phyloP scores from a whole-genome alignment of 2,329 filamentous ascomycete species.

The Penicillium sp. region DNA sequence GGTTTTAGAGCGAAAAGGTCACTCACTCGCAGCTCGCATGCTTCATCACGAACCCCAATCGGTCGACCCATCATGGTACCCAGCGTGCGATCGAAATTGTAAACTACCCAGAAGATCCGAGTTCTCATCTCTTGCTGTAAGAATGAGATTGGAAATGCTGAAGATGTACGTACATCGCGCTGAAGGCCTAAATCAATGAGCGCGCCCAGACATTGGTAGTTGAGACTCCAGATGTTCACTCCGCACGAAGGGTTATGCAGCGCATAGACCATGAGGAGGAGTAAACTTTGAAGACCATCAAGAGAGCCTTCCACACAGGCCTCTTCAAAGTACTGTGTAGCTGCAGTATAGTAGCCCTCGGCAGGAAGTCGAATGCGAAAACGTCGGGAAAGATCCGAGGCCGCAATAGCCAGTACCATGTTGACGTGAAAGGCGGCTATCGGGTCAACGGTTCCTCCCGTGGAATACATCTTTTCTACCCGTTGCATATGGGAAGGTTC shows the following conservation, averaged over 20 bases:
- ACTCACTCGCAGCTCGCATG: constrained; percentile 53
- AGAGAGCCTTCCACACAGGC: constrained; percentile 52
- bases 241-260: constrained; percentile 52
- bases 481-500: constrained; percentile 41
- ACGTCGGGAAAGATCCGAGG: constrained; percentile 47
- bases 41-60: constrained; percentile 57
- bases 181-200: constrained; percentile 56
- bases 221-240: constrained; percentile 56
- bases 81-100: constrained; percentile 53
- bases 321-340: constrained; percentile 49
- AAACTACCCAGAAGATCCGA: constrained; percentile 57
- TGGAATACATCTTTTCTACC: constrained; percentile 38
- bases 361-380: constrained; percentile 47
- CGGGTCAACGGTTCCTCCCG: constrained; percentile 27
- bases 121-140: constrained; percentile 57
- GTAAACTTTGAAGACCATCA: constrained; percentile 51
- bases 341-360: constrained; percentile 52
- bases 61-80: constrained; percentile 59
- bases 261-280: constrained; percentile 48
- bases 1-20: not conserved
- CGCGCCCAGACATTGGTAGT: constrained; percentile 56
- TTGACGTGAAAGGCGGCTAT: constrained; percentile 49
- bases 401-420: constrained; percentile 56
- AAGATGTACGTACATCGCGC: constrained; percentile 47
- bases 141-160: constrained; percentile 42